These are phyloP conservation scores for Komagataella mondaviorum DNA, from an alignment of 805 yeast genomes.

Conservation along the genomic window DNA sequence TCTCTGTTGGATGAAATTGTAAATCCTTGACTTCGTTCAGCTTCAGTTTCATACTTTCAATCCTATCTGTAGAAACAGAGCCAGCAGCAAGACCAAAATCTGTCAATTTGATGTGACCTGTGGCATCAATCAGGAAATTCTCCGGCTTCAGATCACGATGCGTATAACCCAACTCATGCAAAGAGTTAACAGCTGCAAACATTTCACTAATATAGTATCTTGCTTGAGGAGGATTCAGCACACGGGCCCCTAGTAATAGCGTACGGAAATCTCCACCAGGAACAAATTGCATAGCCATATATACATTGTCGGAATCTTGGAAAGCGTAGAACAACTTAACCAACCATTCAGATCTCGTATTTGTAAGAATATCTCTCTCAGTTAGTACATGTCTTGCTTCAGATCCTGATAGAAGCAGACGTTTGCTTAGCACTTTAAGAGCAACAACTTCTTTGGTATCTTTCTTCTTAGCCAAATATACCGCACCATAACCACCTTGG, in stretches of 20 bases:
- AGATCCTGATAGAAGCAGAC: slow-evolving; percentile 72
- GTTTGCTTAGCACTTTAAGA: slow-evolving; percentile 79
- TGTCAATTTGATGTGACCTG: slow-evolving; percentile 86
- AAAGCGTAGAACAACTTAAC: slow-evolving; percentile 90
- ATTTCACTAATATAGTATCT: slow-evolving; percentile 91
- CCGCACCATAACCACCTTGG: slow-evolving; percentile 99
- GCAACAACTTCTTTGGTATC: slow-evolving; percentile 96
- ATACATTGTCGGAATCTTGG: slow-evolving; percentile 83
- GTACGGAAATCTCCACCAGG: slow-evolving; percentile 99
- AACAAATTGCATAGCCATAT: slow-evolving; percentile 97
- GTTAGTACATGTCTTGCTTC: slow-evolving; percentile 94
- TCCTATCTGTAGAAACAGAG: slow-evolving; percentile 80
- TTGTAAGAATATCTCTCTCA: slow-evolving; percentile 94
- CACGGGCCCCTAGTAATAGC: slow-evolving; percentile 82
- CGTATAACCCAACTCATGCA: slow-evolving; percentile 90
- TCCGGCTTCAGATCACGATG: slow-evolving; percentile 97
- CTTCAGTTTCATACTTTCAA: slow-evolving; percentile 78
- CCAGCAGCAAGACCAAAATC: slow-evolving; percentile 98
- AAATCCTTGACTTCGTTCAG: slow-evolving; percentile 58
- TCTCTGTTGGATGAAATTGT: slow-evolving; percentile 51
- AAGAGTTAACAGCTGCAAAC: slow-evolving; percentile 89
- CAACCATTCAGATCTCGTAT: slow-evolving; percentile 90
- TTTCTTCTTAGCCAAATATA: slow-evolving; percentile 85
- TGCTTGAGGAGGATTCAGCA: slow-evolving; percentile 87
- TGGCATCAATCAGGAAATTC: slow-evolving; percentile 77